Evolutionary conservation across 2,329 filamentous ascomycete genomes (phyloP), one percentile per base, ranked within the genome.

Genomic region (Boeremia exigua): DNA sequence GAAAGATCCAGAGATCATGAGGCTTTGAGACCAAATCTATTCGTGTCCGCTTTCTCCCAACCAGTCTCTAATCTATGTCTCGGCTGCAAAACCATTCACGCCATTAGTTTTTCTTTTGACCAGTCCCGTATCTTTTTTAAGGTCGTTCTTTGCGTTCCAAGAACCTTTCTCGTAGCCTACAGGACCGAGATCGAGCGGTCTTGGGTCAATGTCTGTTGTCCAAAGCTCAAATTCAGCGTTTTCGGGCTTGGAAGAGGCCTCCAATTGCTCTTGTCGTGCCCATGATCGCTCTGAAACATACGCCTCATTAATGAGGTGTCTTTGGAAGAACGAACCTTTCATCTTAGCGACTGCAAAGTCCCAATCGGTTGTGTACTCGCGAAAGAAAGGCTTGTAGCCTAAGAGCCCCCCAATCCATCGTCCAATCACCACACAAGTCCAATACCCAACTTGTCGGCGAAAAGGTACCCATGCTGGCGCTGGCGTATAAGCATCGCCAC

Each of bases 331-430:
- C 4, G 56, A 57, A 15, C 29, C 27, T 40, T 50, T 55, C 48
- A 52, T 52, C 39, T 52, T 52, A 38, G 48, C 48, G n/a, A 52
- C 48, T 6, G 48, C 48, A 25, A 45, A 52, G 25, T 75, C 65
- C 76, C 76, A 78, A 37, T 78, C 75, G 8, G 67, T 72, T 8
- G 72, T 77, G 71, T 73, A 78, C 58, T 75, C 61, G 36, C 58
- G 58, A 48, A 70, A 69, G 42, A 72, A 78, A 2, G 76, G 76
- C 56, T 75, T 71, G 58, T 78, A 78, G 4, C 75, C 76, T 28
- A 78, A 58, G 44, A 76, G 37, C 0, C 72, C 71, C 7, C 75
- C 76, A 25, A 78, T 42, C 72, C 75, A 78, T 52, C 75, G 69
- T 8, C 76, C 75, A n/a, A 78, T 32, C 5, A 74, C 58, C 25